phyloP scores from a whole-genome alignment of 2,329 filamentous ascomycete genomes.

The Elsinoe australis region DNA sequence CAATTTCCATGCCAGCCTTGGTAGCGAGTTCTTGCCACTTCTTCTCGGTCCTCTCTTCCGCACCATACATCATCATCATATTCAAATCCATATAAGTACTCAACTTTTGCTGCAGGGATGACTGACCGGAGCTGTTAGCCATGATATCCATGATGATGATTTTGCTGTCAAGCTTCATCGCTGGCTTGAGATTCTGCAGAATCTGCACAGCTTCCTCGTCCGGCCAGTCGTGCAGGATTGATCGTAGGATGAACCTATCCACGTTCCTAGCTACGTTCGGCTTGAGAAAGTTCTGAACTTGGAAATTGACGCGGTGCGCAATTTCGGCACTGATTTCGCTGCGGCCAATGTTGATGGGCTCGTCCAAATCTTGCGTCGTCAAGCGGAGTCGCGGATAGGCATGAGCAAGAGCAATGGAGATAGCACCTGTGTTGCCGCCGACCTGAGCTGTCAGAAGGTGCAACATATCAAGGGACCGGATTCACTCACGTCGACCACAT shows the following conservation, averaged over 20 bases:
- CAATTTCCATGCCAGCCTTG: conserved; percentile 1
- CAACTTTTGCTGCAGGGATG: neutral
- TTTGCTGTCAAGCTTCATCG: conserved; percentile 16
- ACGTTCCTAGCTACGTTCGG: conserved; percentile 23
- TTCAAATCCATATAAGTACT: conserved; percentile 1
- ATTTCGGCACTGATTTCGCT: conserved; percentile 19
- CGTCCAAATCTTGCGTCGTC: conserved; percentile 22
- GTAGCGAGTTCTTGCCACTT: neutral
- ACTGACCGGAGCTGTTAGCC: neutral
- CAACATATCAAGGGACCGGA: neutral
- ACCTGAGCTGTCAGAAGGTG: conserved; percentile 1
- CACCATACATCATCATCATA: conserved; percentile 12
- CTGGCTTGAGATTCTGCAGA: conserved; percentile 17
- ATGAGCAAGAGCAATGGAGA: conserved; percentile 10
- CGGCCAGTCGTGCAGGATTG: conserved; percentile 19
- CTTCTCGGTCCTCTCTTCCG: conserved; percentile 4
- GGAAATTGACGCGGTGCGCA: conserved; percentile 21
- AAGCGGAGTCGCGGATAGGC: conserved; percentile 17
- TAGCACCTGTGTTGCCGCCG: conserved; percentile 11
- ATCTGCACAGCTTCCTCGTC: conserved; percentile 18
- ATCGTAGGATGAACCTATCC: conserved; percentile 21
- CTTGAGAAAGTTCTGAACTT: conserved; percentile 25
- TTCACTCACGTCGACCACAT: conserved; percentile 14
- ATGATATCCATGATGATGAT: conserved; percentile 19
- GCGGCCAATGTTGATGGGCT: conserved; percentile 19